Evolutionary conservation across 75 land plant species (phyloP).

Genomic region (Pinus taeda): DNA sequence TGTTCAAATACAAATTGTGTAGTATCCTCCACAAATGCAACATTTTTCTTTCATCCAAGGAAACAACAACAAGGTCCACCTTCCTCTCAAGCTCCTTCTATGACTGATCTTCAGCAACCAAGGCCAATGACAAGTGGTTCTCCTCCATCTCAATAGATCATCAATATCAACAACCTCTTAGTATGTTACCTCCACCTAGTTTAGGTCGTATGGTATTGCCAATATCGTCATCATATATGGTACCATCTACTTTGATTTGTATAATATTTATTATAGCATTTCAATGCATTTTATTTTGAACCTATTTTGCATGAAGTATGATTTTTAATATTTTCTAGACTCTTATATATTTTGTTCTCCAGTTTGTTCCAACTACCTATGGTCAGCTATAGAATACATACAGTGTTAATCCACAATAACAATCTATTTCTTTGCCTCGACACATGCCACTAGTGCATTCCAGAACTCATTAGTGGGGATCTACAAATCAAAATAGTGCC

Average conservation of each 20-base stretch:
- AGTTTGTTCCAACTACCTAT: constrained; percentile 30
- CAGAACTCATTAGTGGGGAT: constrained; percentile 37
- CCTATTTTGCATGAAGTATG: background rate
- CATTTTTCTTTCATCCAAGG: no score
- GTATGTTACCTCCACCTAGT: constrained; percentile 27
- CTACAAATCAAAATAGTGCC: constrained; percentile 8
- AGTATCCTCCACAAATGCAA: no score
- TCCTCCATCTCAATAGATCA: no score
- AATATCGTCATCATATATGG: constrained; percentile 44
- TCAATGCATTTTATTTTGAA: background rate
- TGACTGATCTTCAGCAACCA: no score
- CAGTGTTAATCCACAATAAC: constrained; percentile 27
- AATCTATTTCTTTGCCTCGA: constrained; percentile 23
- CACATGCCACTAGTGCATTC: constrained; percentile 16
- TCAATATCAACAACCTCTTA: no score
- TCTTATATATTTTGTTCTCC: background rate
- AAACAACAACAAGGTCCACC: no score
- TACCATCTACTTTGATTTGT: constrained; percentile 7
- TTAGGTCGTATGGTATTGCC: constrained; percentile 27
- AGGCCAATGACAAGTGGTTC: no score
- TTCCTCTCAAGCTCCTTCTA: no score
- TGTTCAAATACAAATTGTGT: no score
- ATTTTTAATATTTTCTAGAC: constrained; percentile 5
- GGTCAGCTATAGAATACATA: constrained; percentile 26
- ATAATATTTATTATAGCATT: background rate